A percentile compares a stretch with the other conserved stretches of the same genome.
phyloP scores from a whole-genome alignment of 495 filamentous ascomycete genomes.

The Melanomma pulvis-pyrius region DNA sequence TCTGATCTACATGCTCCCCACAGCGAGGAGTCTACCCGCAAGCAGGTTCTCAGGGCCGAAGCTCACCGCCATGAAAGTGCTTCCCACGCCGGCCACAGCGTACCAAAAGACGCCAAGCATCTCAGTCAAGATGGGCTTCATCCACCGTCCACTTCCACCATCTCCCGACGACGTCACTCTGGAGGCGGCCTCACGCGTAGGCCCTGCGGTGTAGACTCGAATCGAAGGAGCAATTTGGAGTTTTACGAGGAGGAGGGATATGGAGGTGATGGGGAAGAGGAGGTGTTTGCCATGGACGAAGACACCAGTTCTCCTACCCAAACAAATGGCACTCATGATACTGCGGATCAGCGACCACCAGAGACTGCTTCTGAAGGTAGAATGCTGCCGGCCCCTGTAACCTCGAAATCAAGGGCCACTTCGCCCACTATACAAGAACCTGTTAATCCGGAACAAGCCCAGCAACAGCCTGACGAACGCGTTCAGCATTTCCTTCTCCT shows the following conservation, averaged over 20 bases:
- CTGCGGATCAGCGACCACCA: neutral
- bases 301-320: constrained; percentile 41
- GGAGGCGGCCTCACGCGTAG: constrained; percentile 74
- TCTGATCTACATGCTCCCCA: constrained; percentile 13
- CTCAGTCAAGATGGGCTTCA: constrained; percentile 2
- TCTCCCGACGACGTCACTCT: constrained; percentile 68
- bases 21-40: constrained; percentile 34
- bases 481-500: constrained; percentile 91
- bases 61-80: constrained; percentile 22
- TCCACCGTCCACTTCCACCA: constrained; percentile 10
- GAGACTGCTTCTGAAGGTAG: constrained; percentile 14
- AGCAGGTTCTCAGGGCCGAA: constrained; percentile 35
- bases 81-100: neutral
- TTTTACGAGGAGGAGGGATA: constrained; percentile 88
- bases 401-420: constrained; percentile 2
- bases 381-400: constrained; percentile 39
- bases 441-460: constrained; percentile 79
- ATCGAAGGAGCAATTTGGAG: constrained; percentile 69
- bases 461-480: constrained; percentile 66
- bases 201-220: constrained; percentile 62
- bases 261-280: constrained; percentile 75
- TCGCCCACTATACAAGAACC: constrained; percentile 43
- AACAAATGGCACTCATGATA: constrained; percentile 9
- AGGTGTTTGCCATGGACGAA: constrained; percentile 73
- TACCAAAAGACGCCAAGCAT: neutral